phyloP scores from a whole-genome alignment of 192 early-diverging fungal species.

The Dispira parvispora region DNA sequence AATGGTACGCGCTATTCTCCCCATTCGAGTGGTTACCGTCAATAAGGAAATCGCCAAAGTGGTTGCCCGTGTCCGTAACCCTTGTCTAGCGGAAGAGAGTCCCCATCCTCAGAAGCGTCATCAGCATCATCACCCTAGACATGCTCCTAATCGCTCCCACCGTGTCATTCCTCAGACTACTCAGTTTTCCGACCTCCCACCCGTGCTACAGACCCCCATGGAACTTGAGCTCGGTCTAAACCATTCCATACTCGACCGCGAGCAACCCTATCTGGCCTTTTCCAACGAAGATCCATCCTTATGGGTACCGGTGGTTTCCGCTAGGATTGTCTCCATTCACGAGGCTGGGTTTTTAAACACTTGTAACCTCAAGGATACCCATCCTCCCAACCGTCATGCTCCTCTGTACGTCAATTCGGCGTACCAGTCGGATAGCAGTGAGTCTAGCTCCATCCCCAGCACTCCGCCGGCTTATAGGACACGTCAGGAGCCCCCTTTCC shows the following conservation, averaged over 20 bases:
- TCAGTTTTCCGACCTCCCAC: not conserved
- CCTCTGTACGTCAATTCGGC: too few species aligned
- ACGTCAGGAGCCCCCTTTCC: too few species aligned
- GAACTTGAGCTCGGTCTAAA: not conserved
- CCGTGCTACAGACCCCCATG: conserved; percentile 8
- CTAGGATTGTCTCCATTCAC: conserved; percentile 1
- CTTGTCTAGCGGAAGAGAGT: too few species aligned
- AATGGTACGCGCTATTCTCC: not conserved
- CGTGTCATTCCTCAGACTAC: not conserved
- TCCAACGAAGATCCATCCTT: not conserved
- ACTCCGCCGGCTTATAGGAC: too few species aligned
- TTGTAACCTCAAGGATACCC: too few species aligned
- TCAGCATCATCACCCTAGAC: too few species aligned
- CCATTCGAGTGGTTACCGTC: not conserved
- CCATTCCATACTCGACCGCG: not conserved
- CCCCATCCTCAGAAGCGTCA: too few species aligned
- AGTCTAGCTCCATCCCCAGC: too few species aligned
- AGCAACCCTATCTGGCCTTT: not conserved
- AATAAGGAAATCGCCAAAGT: not conserved
- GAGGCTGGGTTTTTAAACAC: not conserved
- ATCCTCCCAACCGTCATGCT: too few species aligned
- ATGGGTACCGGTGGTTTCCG: not conserved
- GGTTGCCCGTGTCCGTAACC: not conserved
- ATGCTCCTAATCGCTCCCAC: too few species aligned
- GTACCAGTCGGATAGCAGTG: too few species aligned